These are phyloP conservation scores for Tolypocladium endophyticum DNA, from an alignment of 2,329 filamentous ascomycete genomes.

Conservation along the genomic window DNA sequence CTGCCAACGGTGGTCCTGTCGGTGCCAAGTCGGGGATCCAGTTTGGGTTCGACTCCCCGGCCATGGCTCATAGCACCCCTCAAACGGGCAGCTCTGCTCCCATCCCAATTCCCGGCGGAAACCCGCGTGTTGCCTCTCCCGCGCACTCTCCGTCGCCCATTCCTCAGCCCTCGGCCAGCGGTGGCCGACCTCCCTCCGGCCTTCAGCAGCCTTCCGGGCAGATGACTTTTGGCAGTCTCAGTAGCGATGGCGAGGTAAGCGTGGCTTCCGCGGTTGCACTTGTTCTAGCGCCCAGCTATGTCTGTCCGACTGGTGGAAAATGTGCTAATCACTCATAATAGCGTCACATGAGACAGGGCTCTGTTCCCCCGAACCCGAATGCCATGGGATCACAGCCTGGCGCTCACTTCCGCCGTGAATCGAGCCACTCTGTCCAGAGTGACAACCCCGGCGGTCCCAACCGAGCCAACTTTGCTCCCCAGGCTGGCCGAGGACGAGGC, in stretches of 20 bases:
- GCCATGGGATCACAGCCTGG: conserved; percentile 54
- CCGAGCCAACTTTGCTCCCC: conserved; percentile 41
- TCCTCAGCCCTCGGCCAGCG: conserved; percentile 73
- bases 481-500: conserved; percentile 38
- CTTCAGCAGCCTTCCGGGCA: conserved; percentile 57
- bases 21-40: conserved; percentile 59
- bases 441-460: conserved; percentile 33
- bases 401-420: conserved; percentile 72
- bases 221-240: conserved; percentile 76
- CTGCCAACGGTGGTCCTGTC: conserved; percentile 60
- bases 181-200: conserved; percentile 73
- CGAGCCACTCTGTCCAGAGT: conserved; percentile 66
- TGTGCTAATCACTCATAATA: conserved; percentile 19
- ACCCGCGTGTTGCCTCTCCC: conserved; percentile 69
- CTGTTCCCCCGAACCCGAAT: conserved; percentile 50
- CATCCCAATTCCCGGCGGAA: conserved; percentile 51
- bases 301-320: background rate
- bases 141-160: conserved; percentile 87
- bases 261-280: background rate
- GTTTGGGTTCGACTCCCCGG: conserved; percentile 71
- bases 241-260: conserved; percentile 71
- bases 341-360: conserved; percentile 60
- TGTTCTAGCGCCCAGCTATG: background rate
- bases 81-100: conserved; percentile 44
- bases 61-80: conserved; percentile 56